A percentile compares a stretch with the other conserved stretches of the same genome.
phyloP scores from a whole-genome alignment of 2,329 filamentous ascomycete genomes.

The Onygenales sp. region DNA sequence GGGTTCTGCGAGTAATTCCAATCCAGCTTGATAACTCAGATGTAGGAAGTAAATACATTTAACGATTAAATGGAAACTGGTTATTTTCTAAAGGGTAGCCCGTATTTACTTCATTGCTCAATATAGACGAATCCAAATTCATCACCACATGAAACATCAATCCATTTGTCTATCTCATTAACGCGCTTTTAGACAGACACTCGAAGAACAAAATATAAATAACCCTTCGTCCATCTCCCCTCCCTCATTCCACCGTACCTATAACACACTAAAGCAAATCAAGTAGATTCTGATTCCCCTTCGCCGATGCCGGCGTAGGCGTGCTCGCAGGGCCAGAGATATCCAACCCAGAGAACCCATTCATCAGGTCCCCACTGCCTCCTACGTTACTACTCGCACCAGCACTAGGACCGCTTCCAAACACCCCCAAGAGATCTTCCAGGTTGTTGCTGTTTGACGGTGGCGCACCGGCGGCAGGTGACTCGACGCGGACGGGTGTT shows the following conservation, averaged over 20 bases:
- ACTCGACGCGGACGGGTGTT: slow-evolving; percentile 41
- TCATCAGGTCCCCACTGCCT: slow-evolving; percentile 52
- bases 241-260: neutral
- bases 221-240: neutral
- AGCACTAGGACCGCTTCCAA: slow-evolving; percentile 42
- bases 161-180: slow-evolving; percentile 3
- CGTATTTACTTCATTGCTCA: neutral
- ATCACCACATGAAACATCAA: neutral
- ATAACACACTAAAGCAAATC: slow-evolving; percentile 40
- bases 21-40: too few relatives aligned
- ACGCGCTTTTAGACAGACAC: neutral
- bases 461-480: slow-evolving; percentile 30
- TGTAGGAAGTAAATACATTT: too few relatives aligned
- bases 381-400: slow-evolving; percentile 22
- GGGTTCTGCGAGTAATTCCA: too few relatives aligned
- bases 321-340: slow-evolving; percentile 45
- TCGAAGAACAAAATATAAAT: neutral
- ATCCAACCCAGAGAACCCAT: slow-evolving; percentile 75
- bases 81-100: neutral
- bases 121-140: neutral
- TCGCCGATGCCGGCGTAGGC: slow-evolving; percentile 19
- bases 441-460: slow-evolving; percentile 48
- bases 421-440: slow-evolving; percentile 71
- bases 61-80: too few relatives aligned
- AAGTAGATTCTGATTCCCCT: slow-evolving; percentile 47